phyloP scores from a whole-genome alignment of 305 asterid species.

The Fraxinus platypoda region DNA sequence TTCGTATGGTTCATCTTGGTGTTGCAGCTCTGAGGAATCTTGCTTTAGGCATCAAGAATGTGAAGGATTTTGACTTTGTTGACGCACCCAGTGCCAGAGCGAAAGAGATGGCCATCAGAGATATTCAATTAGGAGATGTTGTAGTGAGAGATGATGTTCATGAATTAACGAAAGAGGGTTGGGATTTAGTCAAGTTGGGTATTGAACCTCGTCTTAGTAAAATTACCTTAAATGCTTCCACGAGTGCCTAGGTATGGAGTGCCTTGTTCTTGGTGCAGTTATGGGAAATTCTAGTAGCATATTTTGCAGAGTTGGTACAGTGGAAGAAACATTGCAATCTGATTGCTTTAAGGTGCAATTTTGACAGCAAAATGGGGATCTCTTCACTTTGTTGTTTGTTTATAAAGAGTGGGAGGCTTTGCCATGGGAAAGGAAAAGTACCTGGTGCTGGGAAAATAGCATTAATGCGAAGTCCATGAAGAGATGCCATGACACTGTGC shows the following conservation, averaged over 20 bases:
- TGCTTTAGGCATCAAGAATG: constrained; percentile 71
- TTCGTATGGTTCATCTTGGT: constrained; percentile 84
- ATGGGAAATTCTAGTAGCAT: constrained; percentile 85
- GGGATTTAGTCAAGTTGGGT: constrained; percentile 75
- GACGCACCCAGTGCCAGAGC: constrained; percentile 71
- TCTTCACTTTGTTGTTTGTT: constrained; percentile 80
- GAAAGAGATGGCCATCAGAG: constrained; percentile 67
- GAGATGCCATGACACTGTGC: constrained; percentile 76
- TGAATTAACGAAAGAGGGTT: constrained; percentile 62
- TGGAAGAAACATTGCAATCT: constrained; percentile 57
- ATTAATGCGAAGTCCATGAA: constrained; percentile 87
- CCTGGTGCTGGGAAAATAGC: constrained; percentile 91
- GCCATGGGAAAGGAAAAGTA: constrained; percentile 48
- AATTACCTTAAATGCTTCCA: constrained; percentile 58
- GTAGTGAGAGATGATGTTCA: constrained; percentile 33
- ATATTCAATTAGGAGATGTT: constrained; percentile 73
- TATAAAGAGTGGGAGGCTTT: constrained; percentile 77
- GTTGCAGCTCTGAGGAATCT: constrained; percentile 84
- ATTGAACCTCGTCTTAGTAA: constrained; percentile 91
- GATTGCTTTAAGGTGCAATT: constrained; percentile 84
- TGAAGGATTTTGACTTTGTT: constrained; percentile 72
- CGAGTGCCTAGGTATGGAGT: constrained; percentile 66
- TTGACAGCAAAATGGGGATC: constrained; percentile 83
- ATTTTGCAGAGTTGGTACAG: constrained; percentile 83
- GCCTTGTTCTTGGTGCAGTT: constrained; percentile 82